A percentile compares a stretch with the other conserved stretches of the same genome.
Evolutionary conservation across 345 rosid species (phyloP).

Genomic region (Acer saccharum): DNA sequence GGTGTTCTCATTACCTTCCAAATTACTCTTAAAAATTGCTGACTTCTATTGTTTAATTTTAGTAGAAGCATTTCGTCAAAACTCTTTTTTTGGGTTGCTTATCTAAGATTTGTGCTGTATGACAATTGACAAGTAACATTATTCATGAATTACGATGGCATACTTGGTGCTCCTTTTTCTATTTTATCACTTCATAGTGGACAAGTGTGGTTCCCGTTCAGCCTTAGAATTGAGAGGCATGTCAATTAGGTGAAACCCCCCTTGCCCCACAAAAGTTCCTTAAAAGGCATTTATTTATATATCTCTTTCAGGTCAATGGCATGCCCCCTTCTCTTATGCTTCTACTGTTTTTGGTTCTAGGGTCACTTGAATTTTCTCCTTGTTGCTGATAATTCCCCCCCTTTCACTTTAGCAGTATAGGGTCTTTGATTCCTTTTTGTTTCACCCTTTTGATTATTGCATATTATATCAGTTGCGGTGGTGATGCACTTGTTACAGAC

Average conservation of each 20-base stretch:
- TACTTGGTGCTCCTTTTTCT: not conserved
- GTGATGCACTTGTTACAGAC: not conserved
- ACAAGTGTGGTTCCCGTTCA: not conserved
- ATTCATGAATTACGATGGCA: not conserved
- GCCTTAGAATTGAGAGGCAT: not conserved
- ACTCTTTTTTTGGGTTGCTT: constrained; percentile 3
- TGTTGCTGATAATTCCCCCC: not conserved
- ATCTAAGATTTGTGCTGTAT: not conserved
- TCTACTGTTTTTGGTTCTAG: not conserved
- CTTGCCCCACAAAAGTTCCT: not conserved
- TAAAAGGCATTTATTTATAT: not conserved
- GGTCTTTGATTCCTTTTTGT: not conserved
- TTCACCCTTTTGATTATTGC: not conserved
- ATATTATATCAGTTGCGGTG: not conserved
- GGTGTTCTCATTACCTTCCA: not conserved
- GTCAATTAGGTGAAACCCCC: not conserved
- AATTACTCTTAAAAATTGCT: not conserved
- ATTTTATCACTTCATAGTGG: not conserved
- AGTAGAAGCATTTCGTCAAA: not conserved
- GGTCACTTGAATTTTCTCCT: not conserved
- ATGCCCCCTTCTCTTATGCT: not conserved
- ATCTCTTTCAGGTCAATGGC: not conserved
- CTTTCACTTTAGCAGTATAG: not conserved
- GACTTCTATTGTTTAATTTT: not conserved
- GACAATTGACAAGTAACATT: not conserved